phyloP scores from a whole-genome alignment of 208 protist genomes.

The Trypanosoma congolense region DNA sequence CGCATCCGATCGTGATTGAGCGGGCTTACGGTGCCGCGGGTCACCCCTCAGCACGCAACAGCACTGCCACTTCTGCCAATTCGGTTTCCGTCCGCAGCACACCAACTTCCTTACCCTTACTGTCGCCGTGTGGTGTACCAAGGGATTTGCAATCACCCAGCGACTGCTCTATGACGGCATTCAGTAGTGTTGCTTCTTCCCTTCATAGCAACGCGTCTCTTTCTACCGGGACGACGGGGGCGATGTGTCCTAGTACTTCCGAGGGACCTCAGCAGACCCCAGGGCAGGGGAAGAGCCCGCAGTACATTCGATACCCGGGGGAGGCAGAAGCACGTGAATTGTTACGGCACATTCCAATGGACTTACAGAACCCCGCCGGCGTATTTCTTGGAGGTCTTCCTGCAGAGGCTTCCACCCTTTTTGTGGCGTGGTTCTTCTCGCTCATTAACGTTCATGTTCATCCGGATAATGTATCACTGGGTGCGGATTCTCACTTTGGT shows the following conservation, averaged over 20 bases:
- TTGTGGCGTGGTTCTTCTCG: slow-evolving; percentile 53
- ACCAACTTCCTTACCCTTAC: neutral
- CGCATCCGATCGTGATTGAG: slow-evolving; percentile 77
- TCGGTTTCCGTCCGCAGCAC: slow-evolving; percentile 1
- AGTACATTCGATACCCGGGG: slow-evolving; percentile 29
- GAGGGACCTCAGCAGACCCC: neutral
- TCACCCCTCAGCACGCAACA: slow-evolving; percentile 16
- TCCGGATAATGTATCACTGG: slow-evolving; percentile 19
- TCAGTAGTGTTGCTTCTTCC: slow-evolving; percentile 17
- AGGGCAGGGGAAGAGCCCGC: slow-evolving; percentile 8
- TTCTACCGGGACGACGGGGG: slow-evolving; percentile 1
- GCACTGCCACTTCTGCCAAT: slow-evolving; percentile 3
- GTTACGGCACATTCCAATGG: slow-evolving; percentile 4
- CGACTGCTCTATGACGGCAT: neutral
- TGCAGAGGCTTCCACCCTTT: slow-evolving; percentile 21
- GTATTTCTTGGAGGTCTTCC: slow-evolving; percentile 51
- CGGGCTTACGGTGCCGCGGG: slow-evolving; percentile 41
- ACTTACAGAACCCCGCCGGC: slow-evolving; percentile 5
- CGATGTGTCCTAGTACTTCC: neutral
- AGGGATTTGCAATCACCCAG: neutral
- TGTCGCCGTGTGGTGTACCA: neutral
- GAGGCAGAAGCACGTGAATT: slow-evolving; percentile 10
- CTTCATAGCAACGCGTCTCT: slow-evolving; percentile 16
- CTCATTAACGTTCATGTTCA: slow-evolving; percentile 25
- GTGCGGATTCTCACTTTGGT: slow-evolving; percentile 13